phyloP scores from a whole-genome alignment of 2,329 filamentous ascomycete genomes.

The Balansia obtecta region DNA sequence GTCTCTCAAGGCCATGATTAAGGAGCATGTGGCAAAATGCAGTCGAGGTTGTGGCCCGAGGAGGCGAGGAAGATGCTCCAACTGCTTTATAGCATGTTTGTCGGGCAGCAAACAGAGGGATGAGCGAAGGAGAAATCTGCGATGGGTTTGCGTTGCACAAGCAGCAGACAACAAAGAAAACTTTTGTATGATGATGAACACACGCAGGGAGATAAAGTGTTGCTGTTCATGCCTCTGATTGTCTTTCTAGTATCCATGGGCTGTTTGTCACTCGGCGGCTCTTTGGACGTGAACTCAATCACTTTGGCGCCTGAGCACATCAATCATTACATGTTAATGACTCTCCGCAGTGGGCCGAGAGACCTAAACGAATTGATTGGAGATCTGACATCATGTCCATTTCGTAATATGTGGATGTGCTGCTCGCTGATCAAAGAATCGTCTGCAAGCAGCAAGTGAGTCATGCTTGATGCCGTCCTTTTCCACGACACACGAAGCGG shows the following conservation, averaged over 20 bases:
- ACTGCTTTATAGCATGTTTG: background rate
- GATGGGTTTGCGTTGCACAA: conserved; percentile 6
- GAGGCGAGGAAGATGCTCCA: background rate
- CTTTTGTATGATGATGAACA: background rate
- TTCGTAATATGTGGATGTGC: background rate
- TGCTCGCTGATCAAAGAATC: background rate
- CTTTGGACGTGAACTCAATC: background rate
- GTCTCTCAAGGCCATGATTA: background rate
- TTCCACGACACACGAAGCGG: background rate
- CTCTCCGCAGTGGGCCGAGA: background rate
- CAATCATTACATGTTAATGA: background rate
- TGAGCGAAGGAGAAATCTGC: background rate
- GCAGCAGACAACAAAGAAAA: background rate
- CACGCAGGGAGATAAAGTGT: background rate
- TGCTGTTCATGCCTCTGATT: too few relatives aligned
- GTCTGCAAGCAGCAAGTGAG: background rate
- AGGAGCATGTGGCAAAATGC: background rate
- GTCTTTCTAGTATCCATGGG: background rate
- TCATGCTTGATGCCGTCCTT: background rate
- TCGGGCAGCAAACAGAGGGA: background rate
- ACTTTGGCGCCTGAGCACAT: background rate
- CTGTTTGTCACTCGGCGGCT: background rate
- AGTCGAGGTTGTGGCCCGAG: background rate
- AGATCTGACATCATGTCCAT: background rate
- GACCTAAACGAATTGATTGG: background rate